Conservation (phyloP, 1,139 yeast species). For the Pichia sp. region DNA sequence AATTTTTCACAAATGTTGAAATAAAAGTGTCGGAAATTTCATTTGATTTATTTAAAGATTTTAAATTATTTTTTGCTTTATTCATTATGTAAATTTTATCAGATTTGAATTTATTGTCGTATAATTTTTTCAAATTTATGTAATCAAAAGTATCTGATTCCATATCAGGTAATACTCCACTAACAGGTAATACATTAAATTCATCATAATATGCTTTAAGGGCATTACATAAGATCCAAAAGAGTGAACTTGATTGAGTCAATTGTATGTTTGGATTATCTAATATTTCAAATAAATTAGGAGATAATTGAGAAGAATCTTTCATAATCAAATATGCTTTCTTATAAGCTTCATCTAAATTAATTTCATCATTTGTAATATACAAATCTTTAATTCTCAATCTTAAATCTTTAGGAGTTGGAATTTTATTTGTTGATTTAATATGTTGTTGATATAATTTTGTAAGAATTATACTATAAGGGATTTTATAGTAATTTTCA, state of each 20-base stretch:
- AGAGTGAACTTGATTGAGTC: constrained; percentile 25
- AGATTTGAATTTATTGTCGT: constrained; percentile 46
- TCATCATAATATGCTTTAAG: constrained; percentile 43
- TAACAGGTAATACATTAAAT: constrained; percentile 51
- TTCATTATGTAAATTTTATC: constrained; percentile 44
- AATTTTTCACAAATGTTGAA: constrained; percentile 55
- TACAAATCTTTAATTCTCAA: constrained; percentile 34
- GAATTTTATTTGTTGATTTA: constrained; percentile 29
- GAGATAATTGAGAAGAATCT: constrained; percentile 27
- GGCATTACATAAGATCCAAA: constrained; percentile 61
- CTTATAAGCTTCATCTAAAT: constrained; percentile 65
- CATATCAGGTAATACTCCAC: constrained; percentile 86
- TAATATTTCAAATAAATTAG: constrained; percentile 32
- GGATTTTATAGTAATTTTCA: constrained; percentile 56
- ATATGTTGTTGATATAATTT: constrained; percentile 40
- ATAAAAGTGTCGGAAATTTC: constrained; percentile 37
- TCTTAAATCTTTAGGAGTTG: constrained; percentile 48
- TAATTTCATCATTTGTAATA: constrained; percentile 42
- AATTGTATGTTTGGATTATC: constrained; percentile 16
- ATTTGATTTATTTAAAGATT: constrained; percentile 24
- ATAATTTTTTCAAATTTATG: constrained; percentile 51
- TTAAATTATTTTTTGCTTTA: constrained; percentile 29
- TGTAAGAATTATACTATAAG: constrained; percentile 62
- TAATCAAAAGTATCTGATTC: constrained; percentile 67
- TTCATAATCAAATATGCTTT: constrained; percentile 48